Evolutionary conservation across 2,329 filamentous ascomycete species (phyloP).

Genomic region (Calonectria leucothoes): DNA sequence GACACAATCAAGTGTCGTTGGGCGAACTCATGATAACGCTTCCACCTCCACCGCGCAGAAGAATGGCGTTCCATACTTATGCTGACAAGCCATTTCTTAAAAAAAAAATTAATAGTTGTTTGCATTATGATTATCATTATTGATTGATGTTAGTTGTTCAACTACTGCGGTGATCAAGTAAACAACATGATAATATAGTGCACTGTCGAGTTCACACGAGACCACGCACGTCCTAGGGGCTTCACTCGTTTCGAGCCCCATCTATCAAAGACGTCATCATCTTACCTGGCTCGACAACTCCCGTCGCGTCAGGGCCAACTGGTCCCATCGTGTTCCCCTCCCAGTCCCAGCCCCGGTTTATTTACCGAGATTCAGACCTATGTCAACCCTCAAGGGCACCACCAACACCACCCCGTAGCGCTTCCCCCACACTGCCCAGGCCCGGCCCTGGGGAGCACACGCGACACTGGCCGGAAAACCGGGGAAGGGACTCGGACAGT

Average conservation of each 20-base stretch:
- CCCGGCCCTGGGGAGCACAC: too few relatives aligned
- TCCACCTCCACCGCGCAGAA: background rate
- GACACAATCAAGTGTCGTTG: background rate
- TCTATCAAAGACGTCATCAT: background rate
- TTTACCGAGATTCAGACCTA: slow-evolving; percentile 2
- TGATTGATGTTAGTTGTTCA: background rate
- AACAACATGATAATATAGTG: background rate
- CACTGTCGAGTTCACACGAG: background rate
- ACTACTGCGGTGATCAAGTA: background rate
- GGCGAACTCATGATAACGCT: background rate
- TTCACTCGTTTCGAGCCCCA: background rate
- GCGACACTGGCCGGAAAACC: slow-evolving; percentile 6
- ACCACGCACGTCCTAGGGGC: background rate
- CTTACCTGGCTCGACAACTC: background rate
- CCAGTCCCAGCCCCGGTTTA: background rate
- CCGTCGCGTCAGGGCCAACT: background rate
- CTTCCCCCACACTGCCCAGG: slow-evolving; percentile 7
- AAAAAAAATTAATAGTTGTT: background rate
- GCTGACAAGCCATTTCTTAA: too few relatives aligned
- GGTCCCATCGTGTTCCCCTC: background rate
- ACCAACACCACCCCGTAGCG: background rate
- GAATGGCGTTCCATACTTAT: too few relatives aligned
- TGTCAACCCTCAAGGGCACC: background rate
- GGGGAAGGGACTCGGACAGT: slow-evolving; percentile 4
- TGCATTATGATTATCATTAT: background rate